phyloP scores from a whole-genome alignment of 768 basidiomycete species.

The Epithele typhae region DNA sequence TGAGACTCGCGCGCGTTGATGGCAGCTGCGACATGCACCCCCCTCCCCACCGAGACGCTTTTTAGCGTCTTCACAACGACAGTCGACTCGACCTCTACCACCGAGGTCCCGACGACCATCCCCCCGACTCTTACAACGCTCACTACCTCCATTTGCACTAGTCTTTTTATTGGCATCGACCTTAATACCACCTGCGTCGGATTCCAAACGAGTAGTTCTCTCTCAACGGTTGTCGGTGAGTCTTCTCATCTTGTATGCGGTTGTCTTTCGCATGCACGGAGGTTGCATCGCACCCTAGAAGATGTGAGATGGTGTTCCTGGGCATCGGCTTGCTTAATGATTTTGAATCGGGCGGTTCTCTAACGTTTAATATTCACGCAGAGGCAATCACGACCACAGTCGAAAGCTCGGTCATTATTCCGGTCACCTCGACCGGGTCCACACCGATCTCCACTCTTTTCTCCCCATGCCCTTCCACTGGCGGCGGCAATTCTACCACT shows the following conservation, averaged over 20 bases:
- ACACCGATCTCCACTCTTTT: constrained; percentile 37
- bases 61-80: constrained; percentile 35
- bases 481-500: constrained; percentile 6
- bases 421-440: constrained; percentile 28
- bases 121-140: constrained; percentile 32
- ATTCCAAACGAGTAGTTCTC: constrained; percentile 18
- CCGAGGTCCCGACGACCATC: constrained; percentile 29
- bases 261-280: too few species aligned
- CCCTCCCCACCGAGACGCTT: constrained; percentile 40
- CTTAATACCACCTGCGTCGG: constrained; percentile 27
- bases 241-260: constrained; percentile 1
- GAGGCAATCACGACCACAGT: constrained; percentile 28
- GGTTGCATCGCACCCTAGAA: too few species aligned
- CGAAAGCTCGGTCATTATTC: constrained; percentile 38
- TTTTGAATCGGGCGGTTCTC: too few species aligned
- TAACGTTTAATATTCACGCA: neutral
- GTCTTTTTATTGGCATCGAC: constrained; percentile 24
- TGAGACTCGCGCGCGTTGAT: constrained; percentile 13
- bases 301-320: too few species aligned
- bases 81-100: constrained; percentile 32
- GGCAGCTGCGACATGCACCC: constrained; percentile 40
- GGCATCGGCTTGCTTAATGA: too few species aligned
- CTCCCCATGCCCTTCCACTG: constrained; percentile 28
- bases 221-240: constrained; percentile 34
- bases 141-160: constrained; percentile 28